These are phyloP conservation scores for Hibiscus mutabilis DNA, from an alignment of 345 rosid species.

Conservation along the genomic window DNA sequence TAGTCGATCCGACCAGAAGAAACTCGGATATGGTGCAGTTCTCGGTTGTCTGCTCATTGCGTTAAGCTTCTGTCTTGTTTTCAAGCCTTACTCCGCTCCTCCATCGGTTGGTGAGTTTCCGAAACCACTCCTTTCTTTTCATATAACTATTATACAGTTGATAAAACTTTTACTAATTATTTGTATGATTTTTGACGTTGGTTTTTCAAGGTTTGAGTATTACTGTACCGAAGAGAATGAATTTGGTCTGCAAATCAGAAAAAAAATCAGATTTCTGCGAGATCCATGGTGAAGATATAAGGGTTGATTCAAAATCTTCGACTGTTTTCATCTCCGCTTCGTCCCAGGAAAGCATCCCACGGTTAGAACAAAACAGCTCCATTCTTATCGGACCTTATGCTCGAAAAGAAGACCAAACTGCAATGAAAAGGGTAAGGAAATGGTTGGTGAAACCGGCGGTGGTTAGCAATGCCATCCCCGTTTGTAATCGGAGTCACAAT, in stretches of 20 bases:
- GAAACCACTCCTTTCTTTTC: neutral
- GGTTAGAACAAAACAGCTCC: slow-evolving; percentile 23
- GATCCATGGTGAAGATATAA: slow-evolving; percentile 47
- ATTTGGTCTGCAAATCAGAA: slow-evolving; percentile 35
- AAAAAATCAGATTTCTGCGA: slow-evolving; percentile 59
- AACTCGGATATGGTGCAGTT: slow-evolving; percentile 56
- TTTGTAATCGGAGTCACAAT: slow-evolving; percentile 33
- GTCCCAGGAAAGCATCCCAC: neutral
- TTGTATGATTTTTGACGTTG: neutral
- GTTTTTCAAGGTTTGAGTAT: slow-evolving; percentile 4
- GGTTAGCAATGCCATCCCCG: slow-evolving; percentile 12
- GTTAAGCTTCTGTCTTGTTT: slow-evolving; percentile 43
- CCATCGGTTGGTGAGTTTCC: slow-evolving; percentile 38
- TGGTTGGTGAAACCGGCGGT: slow-evolving; percentile 47
- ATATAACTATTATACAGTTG: neutral
- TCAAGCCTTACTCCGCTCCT: slow-evolving; percentile 49
- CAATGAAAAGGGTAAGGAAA: slow-evolving; percentile 39
- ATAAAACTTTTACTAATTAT: too few species aligned
- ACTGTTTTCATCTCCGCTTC: slow-evolving; percentile 28
- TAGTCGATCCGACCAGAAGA: slow-evolving; percentile 55
- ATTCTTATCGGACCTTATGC: slow-evolving; percentile 60
- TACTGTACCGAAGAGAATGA: slow-evolving; percentile 14
- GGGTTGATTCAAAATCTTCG: slow-evolving; percentile 46
- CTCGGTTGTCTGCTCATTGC: slow-evolving; percentile 38
- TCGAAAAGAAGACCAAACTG: slow-evolving; percentile 47